Evolutionary conservation across 2,329 filamentous ascomycete species (phyloP).

Genomic region (Cladosporium sp.): DNA sequence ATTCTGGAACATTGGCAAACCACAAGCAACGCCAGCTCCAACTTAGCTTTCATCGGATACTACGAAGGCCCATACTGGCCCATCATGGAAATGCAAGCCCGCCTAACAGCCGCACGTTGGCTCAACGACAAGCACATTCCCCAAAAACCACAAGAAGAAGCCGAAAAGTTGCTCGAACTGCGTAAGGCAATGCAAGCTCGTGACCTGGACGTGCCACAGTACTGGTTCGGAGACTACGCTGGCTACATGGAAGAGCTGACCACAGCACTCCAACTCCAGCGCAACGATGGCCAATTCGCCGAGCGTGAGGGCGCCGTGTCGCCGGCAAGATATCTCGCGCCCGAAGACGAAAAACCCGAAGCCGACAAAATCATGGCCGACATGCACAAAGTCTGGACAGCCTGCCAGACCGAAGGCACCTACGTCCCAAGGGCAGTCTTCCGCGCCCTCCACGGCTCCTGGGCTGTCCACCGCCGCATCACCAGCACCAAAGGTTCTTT

Average conservation of each 20-base stretch:
- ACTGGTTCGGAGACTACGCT: conserved; percentile 80
- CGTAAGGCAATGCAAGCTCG: conserved; percentile 46
- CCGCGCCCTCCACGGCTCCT: conserved; percentile 38
- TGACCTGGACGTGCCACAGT: conserved; percentile 62
- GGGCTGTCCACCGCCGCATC: conserved; percentile 35
- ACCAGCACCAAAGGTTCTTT: conserved; percentile 30
- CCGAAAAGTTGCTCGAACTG: conserved; percentile 53
- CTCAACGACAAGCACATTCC: conserved; percentile 39
- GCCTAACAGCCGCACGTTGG: conserved; percentile 67
- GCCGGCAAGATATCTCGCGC: conserved; percentile 38
- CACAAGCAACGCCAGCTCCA: conserved; percentile 54
- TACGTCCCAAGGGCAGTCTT: conserved; percentile 36
- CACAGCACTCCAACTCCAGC: conserved; percentile 56
- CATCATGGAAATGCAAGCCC: conserved; percentile 83
- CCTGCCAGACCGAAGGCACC: conserved; percentile 29
- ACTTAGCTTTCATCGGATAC: conserved; percentile 77
- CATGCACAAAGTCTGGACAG: conserved; percentile 42
- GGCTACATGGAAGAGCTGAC: conserved; percentile 74
- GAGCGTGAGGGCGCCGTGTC: conserved; percentile 53
- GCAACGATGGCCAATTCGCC: conserved; percentile 42
- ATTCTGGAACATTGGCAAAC: conserved; percentile 60
- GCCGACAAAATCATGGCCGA: conserved; percentile 50
- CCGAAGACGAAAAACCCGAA: conserved; percentile 40
- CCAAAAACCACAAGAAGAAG: conserved; percentile 38
- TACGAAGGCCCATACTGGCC: conserved; percentile 86